Evolutionary conservation across 176 grass and related monocot species (phyloP).

Genomic region (Avena atlantica): DNA sequence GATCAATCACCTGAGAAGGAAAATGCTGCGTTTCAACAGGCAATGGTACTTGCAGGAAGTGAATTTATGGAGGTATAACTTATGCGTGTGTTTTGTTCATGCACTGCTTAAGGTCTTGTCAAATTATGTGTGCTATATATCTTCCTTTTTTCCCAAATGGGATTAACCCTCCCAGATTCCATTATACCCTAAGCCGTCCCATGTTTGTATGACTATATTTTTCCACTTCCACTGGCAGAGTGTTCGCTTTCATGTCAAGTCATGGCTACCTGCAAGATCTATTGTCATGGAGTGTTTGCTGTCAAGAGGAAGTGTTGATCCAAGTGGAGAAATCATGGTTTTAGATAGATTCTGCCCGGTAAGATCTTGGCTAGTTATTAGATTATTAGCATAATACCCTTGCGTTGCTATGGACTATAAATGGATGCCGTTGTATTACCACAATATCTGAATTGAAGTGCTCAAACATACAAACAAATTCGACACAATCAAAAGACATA

Average conservation of each 20-base stretch:
- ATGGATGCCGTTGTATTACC: too few species aligned
- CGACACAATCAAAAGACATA: too few species aligned
- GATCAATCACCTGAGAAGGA: slow-evolving; percentile 96
- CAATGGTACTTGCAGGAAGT: slow-evolving; percentile 78
- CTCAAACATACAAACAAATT: too few species aligned
- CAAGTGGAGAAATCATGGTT: slow-evolving; percentile 96
- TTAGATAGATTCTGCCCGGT: slow-evolving; percentile 90
- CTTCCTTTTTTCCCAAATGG: background rate
- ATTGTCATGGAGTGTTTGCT: slow-evolving; percentile 90
- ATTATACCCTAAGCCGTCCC: background rate
- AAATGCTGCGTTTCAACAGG: slow-evolving; percentile 85
- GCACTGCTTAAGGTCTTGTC: background rate
- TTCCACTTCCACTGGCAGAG: slow-evolving; percentile 55
- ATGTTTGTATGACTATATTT: slow-evolving; percentile 29
- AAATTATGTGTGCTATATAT: background rate
- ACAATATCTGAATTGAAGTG: too few species aligned
- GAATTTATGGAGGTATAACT: slow-evolving; percentile 86
- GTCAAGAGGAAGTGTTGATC: slow-evolving; percentile 75
- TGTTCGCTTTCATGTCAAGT: slow-evolving; percentile 79
- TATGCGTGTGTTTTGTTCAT: slow-evolving; percentile 4
- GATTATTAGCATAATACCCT: too few species aligned
- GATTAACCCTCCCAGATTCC: background rate
- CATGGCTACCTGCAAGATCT: slow-evolving; percentile 91
- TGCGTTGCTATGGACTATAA: too few species aligned
- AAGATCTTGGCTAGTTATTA: slow-evolving; percentile 42